Evolutionary conservation across 2,329 filamentous ascomycete species (phyloP), one percentile per base, ranked within the genome.

Genomic region (Colletotrichum orchidophilum): DNA sequence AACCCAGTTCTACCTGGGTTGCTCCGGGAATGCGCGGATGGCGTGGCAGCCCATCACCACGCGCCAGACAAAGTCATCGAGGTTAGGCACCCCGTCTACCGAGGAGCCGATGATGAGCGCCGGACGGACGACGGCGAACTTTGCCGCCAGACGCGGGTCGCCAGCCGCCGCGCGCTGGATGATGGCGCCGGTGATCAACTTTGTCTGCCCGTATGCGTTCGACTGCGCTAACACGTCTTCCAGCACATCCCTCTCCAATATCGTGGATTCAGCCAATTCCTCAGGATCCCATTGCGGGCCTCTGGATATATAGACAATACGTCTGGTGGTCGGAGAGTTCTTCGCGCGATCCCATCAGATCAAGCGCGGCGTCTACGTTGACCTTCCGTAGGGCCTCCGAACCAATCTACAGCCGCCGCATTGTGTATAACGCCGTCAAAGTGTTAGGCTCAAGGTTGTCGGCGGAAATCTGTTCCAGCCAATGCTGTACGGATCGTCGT

Each of bases 31-130:
- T 24, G 49, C 55, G 55, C 55, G 11, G 31, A 58, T 58, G 31
- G 55, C 31, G 21, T 39, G 55, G 29, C 55, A 58, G 55, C 55
- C 55, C 55, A 58, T 24, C 15, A 58, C 31, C 31, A 58, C 55
- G n/a, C 55, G 55, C 55, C 55, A 58, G 31, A 58, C 55, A 39
- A 58, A 58, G 55, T 39, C 31, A 58, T 58, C 31, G 31, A 58
- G 55, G 29, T 58, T 58, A 9, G 55, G 55, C 31, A 58, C 55
- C 31, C 55, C 55, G 31, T 58, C 29, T 24, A 42, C 55, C 31
- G 55, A 58, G 55, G 55, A 58, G 55, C 55, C 55, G 55, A 58
- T 58, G 29, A 58, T 58, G 55, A 58, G 55, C 33, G 18, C 29
- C 18, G 55, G 55, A 13, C 29, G 55, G 31, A 58, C 55, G n/a